Conservation (phyloP, 176 grass and related monocot genomes). For the Avena atlantica region DNA sequence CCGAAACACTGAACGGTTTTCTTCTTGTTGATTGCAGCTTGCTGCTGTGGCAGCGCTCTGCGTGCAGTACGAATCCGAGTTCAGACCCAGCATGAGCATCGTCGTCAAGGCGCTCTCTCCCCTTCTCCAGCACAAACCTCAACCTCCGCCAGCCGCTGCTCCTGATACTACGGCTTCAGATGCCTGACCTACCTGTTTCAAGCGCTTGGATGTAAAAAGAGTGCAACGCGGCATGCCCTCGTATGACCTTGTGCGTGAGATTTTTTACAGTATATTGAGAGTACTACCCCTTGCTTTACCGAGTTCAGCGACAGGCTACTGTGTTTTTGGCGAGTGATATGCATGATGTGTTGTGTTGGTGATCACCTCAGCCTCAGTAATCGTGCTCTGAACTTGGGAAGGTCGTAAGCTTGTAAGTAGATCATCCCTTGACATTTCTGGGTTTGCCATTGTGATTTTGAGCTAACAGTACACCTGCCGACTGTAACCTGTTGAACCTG, state of each 20-base stretch:
- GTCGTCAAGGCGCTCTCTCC: conserved; percentile 85
- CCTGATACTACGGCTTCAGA: conserved; percentile 34
- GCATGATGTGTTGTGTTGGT: conserved; percentile 16
- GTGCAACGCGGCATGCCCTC: not conserved
- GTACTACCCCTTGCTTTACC: not conserved
- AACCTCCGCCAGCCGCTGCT: conserved; percentile 27
- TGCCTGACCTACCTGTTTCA: conserved; percentile 33
- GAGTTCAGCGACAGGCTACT: not conserved
- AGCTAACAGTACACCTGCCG: not conserved
- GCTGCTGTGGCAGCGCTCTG: conserved; percentile 82
- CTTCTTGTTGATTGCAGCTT: conserved; percentile 55
- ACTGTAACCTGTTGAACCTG: not conserved
- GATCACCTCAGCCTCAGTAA: conserved; percentile 22
- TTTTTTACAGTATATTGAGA: not conserved
- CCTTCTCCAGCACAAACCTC: conserved; percentile 65
- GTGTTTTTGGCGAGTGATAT: conserved; percentile 5
- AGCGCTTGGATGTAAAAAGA: conserved; percentile 49
- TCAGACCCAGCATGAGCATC: conserved; percentile 93
- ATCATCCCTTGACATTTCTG: conserved; percentile 17
- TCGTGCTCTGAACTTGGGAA: conserved; percentile 26
- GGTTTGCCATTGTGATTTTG: conserved; percentile 8
- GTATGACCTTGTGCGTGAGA: not conserved
- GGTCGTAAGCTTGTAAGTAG: conserved; percentile 13
- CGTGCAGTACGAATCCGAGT: conserved; percentile 83
- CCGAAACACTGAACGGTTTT: conserved; percentile 5